Evolutionary conservation across 2,329 filamentous ascomycete species (phyloP), one percentile per base, ranked within the genome.

Genomic region (Venturia carpophila): DNA sequence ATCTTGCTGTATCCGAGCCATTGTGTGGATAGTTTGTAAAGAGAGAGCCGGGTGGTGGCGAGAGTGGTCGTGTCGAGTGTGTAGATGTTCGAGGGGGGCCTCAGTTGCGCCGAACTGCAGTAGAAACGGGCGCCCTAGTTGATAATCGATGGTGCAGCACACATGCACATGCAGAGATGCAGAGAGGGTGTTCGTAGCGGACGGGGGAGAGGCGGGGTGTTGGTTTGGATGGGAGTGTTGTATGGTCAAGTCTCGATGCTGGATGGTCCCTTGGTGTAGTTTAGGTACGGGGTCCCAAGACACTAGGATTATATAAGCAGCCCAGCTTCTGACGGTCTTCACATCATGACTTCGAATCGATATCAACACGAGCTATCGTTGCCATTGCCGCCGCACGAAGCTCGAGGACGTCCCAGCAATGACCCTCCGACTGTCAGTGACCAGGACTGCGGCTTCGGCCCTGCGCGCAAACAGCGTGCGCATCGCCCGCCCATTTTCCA

Each of bases 1-100:
- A 71, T 82, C 80, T 70, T 80, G 78, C 69, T 76, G 74, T 69
- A 76, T 74, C 69, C 79, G 77, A 66, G 79, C 80, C 80, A 82
- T 82, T 41, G 39, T 66, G 68, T 67, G 69, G 30, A 34, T 34
- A 34, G 30, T 67, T 66, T 55, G 27, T 65, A n/a, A 15, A 2
- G 11, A 30, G 17, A 24, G 9, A 39, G 34, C 41, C 67, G 67
- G 65, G 68, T 64, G 47, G 63, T 66, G 60, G 66, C 66, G 70
- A 71, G 68, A 66, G 67, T 61, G 69, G 68, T 61, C 64, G 52
- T 64, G 55, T 66, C 65, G 42, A 61, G 67, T 55, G 21, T 45
- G 19, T 47, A n/a, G 64, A 24, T 27, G 64, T 58, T 47, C 55
- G 41, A 30, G 56, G 64, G 24, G 56, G 19, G 10, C 24, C 37